Percentiles rank a stretch among this genome's conserved stretches.
These are phyloP conservation scores for Abelmoschus esculentus DNA, from an alignment of 345 rosid species.

Conservation along the genomic window DNA sequence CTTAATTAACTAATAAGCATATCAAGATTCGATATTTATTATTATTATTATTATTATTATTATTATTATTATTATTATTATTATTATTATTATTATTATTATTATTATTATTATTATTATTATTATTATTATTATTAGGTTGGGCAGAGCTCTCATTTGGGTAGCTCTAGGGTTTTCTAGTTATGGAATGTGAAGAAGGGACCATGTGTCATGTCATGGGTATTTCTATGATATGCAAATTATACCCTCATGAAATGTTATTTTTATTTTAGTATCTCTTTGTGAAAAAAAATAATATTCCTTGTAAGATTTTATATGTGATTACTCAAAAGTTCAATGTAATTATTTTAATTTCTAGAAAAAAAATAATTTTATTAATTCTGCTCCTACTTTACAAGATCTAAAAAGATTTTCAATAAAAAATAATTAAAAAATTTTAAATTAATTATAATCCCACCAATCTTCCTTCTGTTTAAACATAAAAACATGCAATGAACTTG, in stretches of 20 bases:
- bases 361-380: not conserved
- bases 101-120: not conserved
- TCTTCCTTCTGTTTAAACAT: too few relatives aligned
- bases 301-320: not conserved
- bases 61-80: not conserved
- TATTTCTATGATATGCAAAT: slow-evolving; percentile 9
- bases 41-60: not conserved
- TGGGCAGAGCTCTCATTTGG: not conserved
- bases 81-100: not conserved
- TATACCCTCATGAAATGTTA: not conserved
- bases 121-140: not conserved
- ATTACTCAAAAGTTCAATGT: not conserved
- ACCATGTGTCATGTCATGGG: slow-evolving; percentile 6
- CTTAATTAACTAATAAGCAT: not conserved
- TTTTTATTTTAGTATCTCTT: not conserved
- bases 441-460: too few relatives aligned
- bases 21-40: not conserved
- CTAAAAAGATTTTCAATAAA: too few relatives aligned
- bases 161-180: slow-evolving; percentile 24
- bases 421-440: too few relatives aligned
- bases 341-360: too few relatives aligned
- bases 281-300: not conserved
- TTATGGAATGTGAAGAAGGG: not conserved
- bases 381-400: too few relatives aligned
- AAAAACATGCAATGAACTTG: too few relatives aligned